A percentile compares a stretch with the other conserved stretches of the same genome.
Evolutionary conservation across 1,139 yeast genomes (phyloP).

Genomic region (Pichia cactophila): DNA sequence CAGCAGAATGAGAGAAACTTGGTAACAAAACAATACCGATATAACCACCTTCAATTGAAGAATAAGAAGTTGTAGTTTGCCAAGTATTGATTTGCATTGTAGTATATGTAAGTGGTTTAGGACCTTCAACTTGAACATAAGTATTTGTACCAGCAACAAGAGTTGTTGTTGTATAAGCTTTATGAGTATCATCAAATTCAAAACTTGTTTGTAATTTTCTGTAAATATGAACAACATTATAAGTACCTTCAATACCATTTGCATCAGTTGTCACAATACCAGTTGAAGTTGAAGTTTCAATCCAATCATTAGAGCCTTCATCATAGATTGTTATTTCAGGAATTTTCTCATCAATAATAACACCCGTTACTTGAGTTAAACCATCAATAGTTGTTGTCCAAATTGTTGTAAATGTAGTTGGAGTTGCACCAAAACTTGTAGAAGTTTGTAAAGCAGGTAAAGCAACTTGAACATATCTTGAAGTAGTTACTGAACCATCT

Average conservation of each 20-base stretch:
- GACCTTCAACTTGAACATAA: conserved; percentile 4
- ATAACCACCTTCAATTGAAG: background rate
- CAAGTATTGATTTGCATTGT: background rate
- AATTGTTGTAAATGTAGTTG: conserved; percentile 4
- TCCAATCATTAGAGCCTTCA: background rate
- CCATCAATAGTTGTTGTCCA: conserved; percentile 3
- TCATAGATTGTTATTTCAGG: background rate
- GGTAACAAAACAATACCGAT: conserved; percentile 3
- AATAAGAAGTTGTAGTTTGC: background rate
- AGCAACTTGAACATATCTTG: conserved; percentile 3
- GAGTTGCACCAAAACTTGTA: conserved; percentile 2
- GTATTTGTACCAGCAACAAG: background rate
- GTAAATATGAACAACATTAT: conserved; percentile 1
- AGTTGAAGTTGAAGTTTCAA: background rate
- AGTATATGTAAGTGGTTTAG: background rate
- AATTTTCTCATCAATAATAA: conserved; percentile 4
- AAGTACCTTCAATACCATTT: background rate
- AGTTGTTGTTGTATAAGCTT: background rate
- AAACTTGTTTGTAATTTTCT: conserved; percentile 4
- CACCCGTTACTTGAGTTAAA: conserved; percentile 1
- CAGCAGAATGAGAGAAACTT: background rate
- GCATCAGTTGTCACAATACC: background rate
- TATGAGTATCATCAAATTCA: background rate
- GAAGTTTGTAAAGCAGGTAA: conserved; percentile 6
- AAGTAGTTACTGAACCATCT: background rate